Evolutionary conservation across 2,329 filamentous ascomycete species (phyloP).

Genomic region (Verticillium alfalfae): DNA sequence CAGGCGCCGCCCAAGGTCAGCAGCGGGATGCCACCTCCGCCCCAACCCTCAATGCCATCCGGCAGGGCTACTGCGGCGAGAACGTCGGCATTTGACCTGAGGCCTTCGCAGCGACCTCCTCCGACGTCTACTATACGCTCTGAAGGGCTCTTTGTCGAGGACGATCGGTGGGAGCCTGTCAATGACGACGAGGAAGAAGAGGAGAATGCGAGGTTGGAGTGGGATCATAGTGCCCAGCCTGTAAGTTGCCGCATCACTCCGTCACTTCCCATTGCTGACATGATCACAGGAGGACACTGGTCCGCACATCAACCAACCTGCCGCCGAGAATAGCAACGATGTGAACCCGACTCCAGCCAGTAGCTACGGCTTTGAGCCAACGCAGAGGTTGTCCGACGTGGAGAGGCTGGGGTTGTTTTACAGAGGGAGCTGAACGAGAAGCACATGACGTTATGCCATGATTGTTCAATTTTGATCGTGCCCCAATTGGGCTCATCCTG

Average conservation of each 20-base stretch:
- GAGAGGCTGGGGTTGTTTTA: slow-evolving; percentile 37
- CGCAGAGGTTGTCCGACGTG: slow-evolving; percentile 68
- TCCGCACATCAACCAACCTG: slow-evolving; percentile 34
- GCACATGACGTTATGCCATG: slow-evolving; percentile 22
- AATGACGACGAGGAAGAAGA: slow-evolving; percentile 55
- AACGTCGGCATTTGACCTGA: slow-evolving; percentile 30
- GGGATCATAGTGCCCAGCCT: slow-evolving; percentile 64
- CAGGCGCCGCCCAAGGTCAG: slow-evolving; percentile 5
- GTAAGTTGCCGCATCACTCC: slow-evolving; percentile 33
- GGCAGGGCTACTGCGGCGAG: slow-evolving; percentile 6
- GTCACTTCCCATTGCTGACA: slow-evolving; percentile 18
- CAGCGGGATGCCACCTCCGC: slow-evolving; percentile 20
- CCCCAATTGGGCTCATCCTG: slow-evolving; percentile 13
- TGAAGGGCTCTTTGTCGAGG: slow-evolving; percentile 70
- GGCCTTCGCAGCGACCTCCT: slow-evolving; percentile 46
- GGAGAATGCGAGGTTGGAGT: slow-evolving; percentile 63
- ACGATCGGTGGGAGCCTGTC: slow-evolving; percentile 64
- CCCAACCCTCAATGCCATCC: slow-evolving; percentile 10
- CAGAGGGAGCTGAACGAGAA: slow-evolving; percentile 15
- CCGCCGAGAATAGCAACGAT: slow-evolving; percentile 18
- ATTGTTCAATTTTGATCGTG: background rate
- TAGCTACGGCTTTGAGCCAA: slow-evolving; percentile 53
- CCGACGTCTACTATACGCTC: slow-evolving; percentile 54
- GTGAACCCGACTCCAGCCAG: slow-evolving; percentile 16
- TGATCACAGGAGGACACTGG: slow-evolving; percentile 33